These are phyloP conservation scores for Saccharomycopsis oosterbeekiorum DNA, from an alignment of 805 yeast genomes.

Conservation along the genomic window DNA sequence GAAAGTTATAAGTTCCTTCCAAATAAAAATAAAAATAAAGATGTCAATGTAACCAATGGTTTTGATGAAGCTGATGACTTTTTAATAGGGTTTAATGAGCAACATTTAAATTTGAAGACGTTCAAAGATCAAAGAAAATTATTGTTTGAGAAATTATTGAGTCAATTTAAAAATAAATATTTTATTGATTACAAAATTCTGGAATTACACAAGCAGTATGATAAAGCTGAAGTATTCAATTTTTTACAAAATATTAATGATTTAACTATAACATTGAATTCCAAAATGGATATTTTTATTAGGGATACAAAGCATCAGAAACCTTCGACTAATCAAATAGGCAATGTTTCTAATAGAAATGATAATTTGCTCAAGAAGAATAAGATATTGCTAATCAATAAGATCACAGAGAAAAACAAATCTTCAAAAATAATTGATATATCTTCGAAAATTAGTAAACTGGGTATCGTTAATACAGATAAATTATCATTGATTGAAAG, in stretches of 20 bases:
- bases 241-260: neutral
- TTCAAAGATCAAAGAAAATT: neutral
- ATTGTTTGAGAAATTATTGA: neutral
- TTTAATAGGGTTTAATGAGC: neutral
- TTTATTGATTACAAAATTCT: neutral
- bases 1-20: constrained; percentile 4
- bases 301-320: neutral
- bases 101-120: neutral
- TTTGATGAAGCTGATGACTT: neutral
- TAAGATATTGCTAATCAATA: neutral
- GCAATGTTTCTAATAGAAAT: neutral
- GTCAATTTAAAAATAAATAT: neutral
- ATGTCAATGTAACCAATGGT: neutral
- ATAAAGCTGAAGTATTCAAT: neutral
- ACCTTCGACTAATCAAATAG: neutral
- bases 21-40: neutral
- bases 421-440: neutral
- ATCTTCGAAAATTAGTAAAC: neutral
- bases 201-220: neutral
- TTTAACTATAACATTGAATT: neutral
- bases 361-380: neutral
- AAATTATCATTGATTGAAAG: constrained; percentile 8
- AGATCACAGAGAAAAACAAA: neutral
- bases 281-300: neutral
- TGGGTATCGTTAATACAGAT: neutral